phyloP scores from a whole-genome alignment of 2,329 filamentous ascomycete species.

The Ramularia endophylla region DNA sequence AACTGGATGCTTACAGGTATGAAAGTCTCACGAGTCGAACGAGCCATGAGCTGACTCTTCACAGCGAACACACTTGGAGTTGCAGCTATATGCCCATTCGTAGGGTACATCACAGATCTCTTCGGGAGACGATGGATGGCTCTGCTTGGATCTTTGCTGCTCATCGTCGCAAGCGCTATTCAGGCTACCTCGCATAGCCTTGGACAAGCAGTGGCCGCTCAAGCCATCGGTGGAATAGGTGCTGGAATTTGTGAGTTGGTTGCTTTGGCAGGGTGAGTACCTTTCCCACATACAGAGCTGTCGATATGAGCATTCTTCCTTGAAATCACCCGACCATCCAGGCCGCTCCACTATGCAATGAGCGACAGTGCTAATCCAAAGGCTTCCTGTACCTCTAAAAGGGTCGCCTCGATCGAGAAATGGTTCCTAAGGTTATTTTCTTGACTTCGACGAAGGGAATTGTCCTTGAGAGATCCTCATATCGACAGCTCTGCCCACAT shows the following conservation, averaged over 20 bases:
- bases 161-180: constrained; percentile 15
- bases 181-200: constrained; percentile 15
- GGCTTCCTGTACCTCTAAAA: no score
- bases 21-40: neutral
- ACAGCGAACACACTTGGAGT: constrained; percentile 17
- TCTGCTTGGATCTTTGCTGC: constrained; percentile 13
- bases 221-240: constrained; percentile 19
- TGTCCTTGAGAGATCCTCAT: no score
- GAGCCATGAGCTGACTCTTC: neutral
- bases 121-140: constrained; percentile 16
- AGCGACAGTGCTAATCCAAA: no score
- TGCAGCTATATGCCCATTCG: constrained; percentile 20
- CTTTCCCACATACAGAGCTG: no score
- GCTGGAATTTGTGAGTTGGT: constrained; percentile 20
- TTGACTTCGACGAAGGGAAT: no score
- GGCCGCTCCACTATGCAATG: no score
- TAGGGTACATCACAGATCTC: constrained; percentile 20
- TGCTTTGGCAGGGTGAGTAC: constrained; percentile 17
- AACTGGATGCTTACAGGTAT: constrained; percentile 20
- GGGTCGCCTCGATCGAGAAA: no score
- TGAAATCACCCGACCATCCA: no score
- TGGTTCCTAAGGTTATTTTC: no score
- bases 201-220: constrained; percentile 14
- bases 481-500: no score
- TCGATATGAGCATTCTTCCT: no score